phyloP scores from a whole-genome alignment of 768 basidiomycete genomes.

The Polyporus arcularius region DNA sequence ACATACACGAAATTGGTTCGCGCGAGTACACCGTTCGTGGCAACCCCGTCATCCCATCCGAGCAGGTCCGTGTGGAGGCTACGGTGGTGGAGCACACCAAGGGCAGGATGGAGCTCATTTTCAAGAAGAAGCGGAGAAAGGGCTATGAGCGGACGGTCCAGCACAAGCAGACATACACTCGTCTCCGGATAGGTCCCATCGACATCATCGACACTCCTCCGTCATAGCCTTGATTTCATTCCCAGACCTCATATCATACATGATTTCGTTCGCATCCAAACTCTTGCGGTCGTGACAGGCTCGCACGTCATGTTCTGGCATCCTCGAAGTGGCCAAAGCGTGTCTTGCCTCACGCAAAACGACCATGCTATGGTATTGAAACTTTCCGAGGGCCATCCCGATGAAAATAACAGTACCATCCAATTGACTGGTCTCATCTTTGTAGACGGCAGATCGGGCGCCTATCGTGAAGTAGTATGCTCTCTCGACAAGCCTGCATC shows the following conservation, averaged over 20 bases:
- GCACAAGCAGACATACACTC: conserved; percentile 95
- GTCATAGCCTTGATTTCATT: conserved; percentile 16
- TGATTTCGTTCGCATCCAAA: too few relatives aligned
- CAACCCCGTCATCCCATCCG: conserved; percentile 65
- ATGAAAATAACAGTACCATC: too few relatives aligned
- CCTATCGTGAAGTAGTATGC: too few relatives aligned
- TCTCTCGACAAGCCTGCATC: too few relatives aligned
- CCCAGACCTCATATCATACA: not conserved
- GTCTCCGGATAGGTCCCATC: conserved; percentile 88
- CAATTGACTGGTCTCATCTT: too few relatives aligned
- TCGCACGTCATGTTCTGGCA: too few relatives aligned
- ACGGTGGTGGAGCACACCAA: conserved; percentile 99
- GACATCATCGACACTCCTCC: conserved; percentile 40
- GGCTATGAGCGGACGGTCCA: conserved; percentile 93
- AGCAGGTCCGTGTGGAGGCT: conserved; percentile 72
- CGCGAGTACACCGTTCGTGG: conserved; percentile 92
- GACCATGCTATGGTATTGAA: too few relatives aligned
- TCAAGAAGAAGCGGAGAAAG: conserved; percentile 99
- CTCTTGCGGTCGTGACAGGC: too few relatives aligned
- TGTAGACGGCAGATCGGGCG: too few relatives aligned
- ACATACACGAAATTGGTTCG: conserved; percentile 93
- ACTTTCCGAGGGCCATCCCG: too few relatives aligned
- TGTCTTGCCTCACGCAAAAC: too few relatives aligned
- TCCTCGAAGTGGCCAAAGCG: too few relatives aligned
- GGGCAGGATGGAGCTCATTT: conserved; percentile 84